Percentiles rank a stretch among this genome's conserved stretches.
These are phyloP conservation scores for Diatrype stigma DNA, from an alignment of 2,329 filamentous ascomycete genomes.

Conservation along the genomic window DNA sequence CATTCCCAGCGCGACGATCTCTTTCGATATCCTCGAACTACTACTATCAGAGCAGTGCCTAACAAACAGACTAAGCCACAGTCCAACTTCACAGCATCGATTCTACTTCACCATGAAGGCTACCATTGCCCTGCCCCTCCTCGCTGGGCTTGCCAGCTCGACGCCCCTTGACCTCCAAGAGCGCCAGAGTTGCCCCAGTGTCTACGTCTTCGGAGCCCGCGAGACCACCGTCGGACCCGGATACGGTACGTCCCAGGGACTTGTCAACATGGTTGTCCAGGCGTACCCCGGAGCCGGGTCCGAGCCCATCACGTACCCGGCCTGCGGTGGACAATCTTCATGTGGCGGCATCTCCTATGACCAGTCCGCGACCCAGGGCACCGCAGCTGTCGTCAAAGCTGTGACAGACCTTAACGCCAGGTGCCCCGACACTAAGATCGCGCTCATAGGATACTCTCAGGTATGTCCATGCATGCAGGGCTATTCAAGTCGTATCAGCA, in stretches of 20 bases:
- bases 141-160: background rate
- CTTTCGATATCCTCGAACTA: background rate
- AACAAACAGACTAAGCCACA: too few relatives aligned
- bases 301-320: constrained; percentile 48
- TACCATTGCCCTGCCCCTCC: background rate
- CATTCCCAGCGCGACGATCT: background rate
- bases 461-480: constrained; percentile 17
- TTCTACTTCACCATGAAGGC: background rate
- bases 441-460: constrained; percentile 61
- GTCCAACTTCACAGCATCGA: background rate
- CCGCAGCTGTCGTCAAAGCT: constrained; percentile 49
- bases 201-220: constrained; percentile 48
- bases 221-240: constrained; percentile 44
- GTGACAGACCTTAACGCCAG: constrained; percentile 51
- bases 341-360: constrained; percentile 55
- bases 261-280: constrained; percentile 41
- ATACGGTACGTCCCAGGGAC: constrained; percentile 38
- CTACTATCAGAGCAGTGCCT: background rate
- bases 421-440: constrained; percentile 54
- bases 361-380: constrained; percentile 51
- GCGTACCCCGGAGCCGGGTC: constrained; percentile 43
- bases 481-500: background rate
- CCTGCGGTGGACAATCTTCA: constrained; percentile 52
- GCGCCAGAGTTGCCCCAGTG: constrained; percentile 36
- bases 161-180: constrained; percentile 14